Conservation (phyloP, 345 rosid species). For the Nephelium lappaceum region DNA sequence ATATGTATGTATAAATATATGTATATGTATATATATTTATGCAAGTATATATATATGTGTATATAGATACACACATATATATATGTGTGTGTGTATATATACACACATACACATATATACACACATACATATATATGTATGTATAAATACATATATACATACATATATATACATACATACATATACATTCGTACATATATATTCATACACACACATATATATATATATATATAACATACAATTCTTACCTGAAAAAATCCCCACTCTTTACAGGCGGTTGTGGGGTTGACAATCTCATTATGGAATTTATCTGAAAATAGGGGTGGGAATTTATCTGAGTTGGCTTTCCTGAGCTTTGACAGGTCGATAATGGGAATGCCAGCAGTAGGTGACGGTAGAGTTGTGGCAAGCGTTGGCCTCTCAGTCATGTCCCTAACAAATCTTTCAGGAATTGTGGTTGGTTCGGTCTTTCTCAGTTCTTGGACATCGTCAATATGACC, state of each 20-base stretch:
- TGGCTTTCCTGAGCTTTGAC: slow-evolving; percentile 51
- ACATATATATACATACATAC: too few relatives aligned
- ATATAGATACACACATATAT: too few relatives aligned
- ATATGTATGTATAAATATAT: too few relatives aligned
- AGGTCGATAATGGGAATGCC: slow-evolving; percentile 72
- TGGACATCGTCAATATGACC: slow-evolving; percentile 92
- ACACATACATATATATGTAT: too few relatives aligned
- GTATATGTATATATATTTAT: too few relatives aligned
- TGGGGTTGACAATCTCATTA: slow-evolving; percentile 48
- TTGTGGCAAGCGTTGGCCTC: slow-evolving; percentile 46
- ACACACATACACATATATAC: too few relatives aligned
- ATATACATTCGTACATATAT: too few relatives aligned
- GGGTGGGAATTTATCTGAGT: slow-evolving; percentile 36
- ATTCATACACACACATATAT: too few relatives aligned
- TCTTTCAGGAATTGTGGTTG: slow-evolving; percentile 69
- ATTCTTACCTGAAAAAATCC: slow-evolving; percentile 88
- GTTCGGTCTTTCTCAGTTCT: slow-evolving; percentile 66
- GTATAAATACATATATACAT: too few relatives aligned
- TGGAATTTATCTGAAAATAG: slow-evolving; percentile 36
- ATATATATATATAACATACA: background rate
- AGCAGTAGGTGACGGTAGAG: slow-evolving; percentile 27
- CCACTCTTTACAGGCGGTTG: slow-evolving; percentile 86
- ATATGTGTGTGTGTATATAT: too few relatives aligned
- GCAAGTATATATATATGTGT: too few relatives aligned
- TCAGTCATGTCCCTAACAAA: slow-evolving; percentile 64